Evolutionary conservation across 2,329 filamentous ascomycete species (phyloP), one percentile per base, ranked within the genome.

Genomic region (Ceratocystis eucalypticola): DNA sequence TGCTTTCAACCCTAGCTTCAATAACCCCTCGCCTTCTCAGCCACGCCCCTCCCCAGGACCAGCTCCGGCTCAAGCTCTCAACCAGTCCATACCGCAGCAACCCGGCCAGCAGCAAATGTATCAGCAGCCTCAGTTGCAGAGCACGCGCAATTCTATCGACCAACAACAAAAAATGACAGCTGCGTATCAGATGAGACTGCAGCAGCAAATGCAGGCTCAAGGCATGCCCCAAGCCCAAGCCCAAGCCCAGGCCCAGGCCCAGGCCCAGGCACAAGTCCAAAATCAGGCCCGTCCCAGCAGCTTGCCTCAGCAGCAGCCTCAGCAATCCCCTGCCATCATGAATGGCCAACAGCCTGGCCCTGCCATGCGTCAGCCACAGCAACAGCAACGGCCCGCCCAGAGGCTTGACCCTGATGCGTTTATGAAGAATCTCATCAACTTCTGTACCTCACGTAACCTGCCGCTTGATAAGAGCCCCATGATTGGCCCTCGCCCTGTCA

Each of bases 131-230:
- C 55, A 59, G n/a, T 59, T 65, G n/a, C 63, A 63, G 33, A 22
- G 17, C 20, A n/a, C 30, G 15, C 63, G 66, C 33, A 61, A 33
- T 25, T 65, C 66, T 67, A 71, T 88, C 69, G 87, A 89, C 50
- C 87, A 89, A 72, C 87, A 89, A 72, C 86, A 91, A 70, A 88
- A 91, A 71, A 82, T 91, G 74, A 80, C 84, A 66, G 64, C 67
- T 12, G 77, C 87, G 62, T 93, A 95, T 72, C 89, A 95, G 71
- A 88, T 95, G 84, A 88, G 89, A 68, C 76, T 95, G 64, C 89
- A 95, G 71, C 84, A 88, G 66, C 89, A 84, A 67, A 79, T 85
- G 77, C 82, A 83, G 69, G 70, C 73, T 15, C 76, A 77, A 67
- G 71, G 69, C 33, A 75, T 76, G 74, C 57, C 66, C 2, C 55